phyloP scores from a whole-genome alignment of 78 protist species.

The Cyanophora paradoxa region DNA sequence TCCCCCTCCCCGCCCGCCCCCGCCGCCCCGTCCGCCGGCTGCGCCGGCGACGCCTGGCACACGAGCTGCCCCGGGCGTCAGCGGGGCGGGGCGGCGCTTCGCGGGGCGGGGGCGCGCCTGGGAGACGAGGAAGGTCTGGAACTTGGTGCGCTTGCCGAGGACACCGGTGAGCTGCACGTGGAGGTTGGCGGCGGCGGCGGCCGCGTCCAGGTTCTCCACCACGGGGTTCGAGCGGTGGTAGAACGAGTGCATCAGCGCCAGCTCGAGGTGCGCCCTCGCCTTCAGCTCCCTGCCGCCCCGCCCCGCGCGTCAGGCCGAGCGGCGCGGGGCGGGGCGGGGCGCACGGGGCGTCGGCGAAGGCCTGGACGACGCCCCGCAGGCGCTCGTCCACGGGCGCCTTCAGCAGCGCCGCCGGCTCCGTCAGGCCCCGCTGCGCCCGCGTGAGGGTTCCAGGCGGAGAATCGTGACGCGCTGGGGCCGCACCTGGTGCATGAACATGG shows the following conservation, averaged over 20 bases:
- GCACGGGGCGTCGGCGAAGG: too few species aligned
- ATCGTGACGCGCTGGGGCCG: too few species aligned
- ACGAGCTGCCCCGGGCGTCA: background rate
- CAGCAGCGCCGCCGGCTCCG: background rate
- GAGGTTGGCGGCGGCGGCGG: too few species aligned
- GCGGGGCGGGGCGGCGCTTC: too few species aligned
- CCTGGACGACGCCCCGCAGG: background rate
- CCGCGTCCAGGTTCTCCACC: background rate
- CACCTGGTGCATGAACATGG: background rate
- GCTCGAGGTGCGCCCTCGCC: background rate
- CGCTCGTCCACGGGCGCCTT: background rate
- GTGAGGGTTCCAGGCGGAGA: too few species aligned
- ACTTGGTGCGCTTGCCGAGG: slow-evolving; percentile 60
- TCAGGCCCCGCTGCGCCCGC: background rate
- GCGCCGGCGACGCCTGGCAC: background rate
- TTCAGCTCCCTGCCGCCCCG: background rate
- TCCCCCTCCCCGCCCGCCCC: too few species aligned
- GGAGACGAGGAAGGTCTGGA: slow-evolving; percentile 52
- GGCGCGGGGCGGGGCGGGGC: too few species aligned
- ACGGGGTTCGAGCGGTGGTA: background rate
- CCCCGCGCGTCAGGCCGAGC: too few species aligned
- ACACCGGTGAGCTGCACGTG: slow-evolving; percentile 55
- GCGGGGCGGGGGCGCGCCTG: slow-evolving; percentile 48
- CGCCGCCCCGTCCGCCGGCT: too few species aligned
- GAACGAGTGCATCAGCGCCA: background rate